Evolutionary conservation across 1,284 basidiomycete genomes (phyloP), one percentile per base, ranked within the genome.

Genomic region (Leccinum subrobustum): DNA sequence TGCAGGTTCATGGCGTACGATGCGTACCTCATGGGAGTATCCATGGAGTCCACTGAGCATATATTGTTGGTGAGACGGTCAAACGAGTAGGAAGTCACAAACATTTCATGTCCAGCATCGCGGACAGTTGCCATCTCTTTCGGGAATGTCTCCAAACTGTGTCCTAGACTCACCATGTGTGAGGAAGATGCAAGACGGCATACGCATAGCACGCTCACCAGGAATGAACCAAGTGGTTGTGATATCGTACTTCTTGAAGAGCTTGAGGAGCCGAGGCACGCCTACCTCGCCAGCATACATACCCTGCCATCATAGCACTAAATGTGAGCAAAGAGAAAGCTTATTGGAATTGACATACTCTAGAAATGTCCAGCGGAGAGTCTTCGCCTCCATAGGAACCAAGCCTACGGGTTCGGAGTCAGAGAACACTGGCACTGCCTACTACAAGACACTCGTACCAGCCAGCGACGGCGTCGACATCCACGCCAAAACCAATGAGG

Each of bases 231-330:
- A 91, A 4, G 80, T 83, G 33, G 83, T 81, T 66, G 83, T 89
- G 64, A 91, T 86, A 9, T 78, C 75, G 68, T 88, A 88, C 72
- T 91, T 91, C n/a, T 79, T 76, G 75, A 92, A 91, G 20, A 92
- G 74, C 71, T 86, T 88, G 63, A 92, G 76, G 4, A 92, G 77
- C 12, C 89, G 83, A 4, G 82, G 85, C 0, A 81, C 78, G 18
- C 88, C 90, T 31, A 90, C 87, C 70, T 92, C 89, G 14, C 89
- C 91, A 0, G 91, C 85, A 66, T 83, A 89, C 76, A 89, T 81
- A 6, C 87, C 88, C 85, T 84, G 12, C 6, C 29, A 52, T 52
- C 52, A 16, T 14, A 20, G 23, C 11, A n/a, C 14, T 5, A 9
- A 2, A 52, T 29, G 27, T 33, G 25, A 52, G 51, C 18, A 9